Percentiles rank a stretch among this genome's conserved stretches.
Conservation (phyloP, 257 asterid species). For the Ophiorrhiza pumila region DNA sequence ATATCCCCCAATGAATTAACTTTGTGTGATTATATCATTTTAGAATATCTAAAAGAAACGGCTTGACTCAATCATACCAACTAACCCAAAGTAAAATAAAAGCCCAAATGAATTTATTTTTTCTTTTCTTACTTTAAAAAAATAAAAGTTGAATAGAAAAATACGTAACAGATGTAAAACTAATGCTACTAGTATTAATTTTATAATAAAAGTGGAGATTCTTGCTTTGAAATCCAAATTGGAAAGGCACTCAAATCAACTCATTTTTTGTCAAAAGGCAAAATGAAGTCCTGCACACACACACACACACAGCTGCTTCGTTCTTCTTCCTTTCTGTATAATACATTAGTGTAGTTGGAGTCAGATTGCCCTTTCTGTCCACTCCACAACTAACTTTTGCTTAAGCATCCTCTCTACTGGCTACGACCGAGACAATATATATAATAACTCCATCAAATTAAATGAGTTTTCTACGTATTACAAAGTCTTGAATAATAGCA, state of each 20-base stretch:
- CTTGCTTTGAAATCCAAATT: slow-evolving; percentile 33
- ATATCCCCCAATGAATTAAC: not conserved
- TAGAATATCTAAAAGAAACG: slow-evolving; percentile 23
- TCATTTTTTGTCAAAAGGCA: slow-evolving; percentile 31
- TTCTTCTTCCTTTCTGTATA: not conserved
- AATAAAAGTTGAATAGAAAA: not conserved
- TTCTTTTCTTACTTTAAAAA: not conserved
- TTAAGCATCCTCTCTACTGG: slow-evolving; percentile 15
- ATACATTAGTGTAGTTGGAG: slow-evolving; percentile 22
- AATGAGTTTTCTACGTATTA: too few species aligned
- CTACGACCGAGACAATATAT: too few species aligned
- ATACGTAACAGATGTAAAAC: not conserved
- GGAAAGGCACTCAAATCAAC: slow-evolving; percentile 25
- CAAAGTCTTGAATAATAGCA: too few species aligned
- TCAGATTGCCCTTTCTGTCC: slow-evolving; percentile 24
- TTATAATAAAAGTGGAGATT: slow-evolving; percentile 19
- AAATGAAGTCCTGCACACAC: too few species aligned
- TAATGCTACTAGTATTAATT: not conserved
- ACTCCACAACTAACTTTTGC: slow-evolving; percentile 24
- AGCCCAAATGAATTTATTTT: not conserved
- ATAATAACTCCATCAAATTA: too few species aligned
- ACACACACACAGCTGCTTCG: too few species aligned
- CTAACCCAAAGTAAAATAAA: slow-evolving; percentile 21
- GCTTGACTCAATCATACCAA: slow-evolving; percentile 28
- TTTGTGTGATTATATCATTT: slow-evolving; percentile 22